phyloP scores from a whole-genome alignment of 2,329 filamentous ascomycete genomes.

The Fusarium nisikadoi region DNA sequence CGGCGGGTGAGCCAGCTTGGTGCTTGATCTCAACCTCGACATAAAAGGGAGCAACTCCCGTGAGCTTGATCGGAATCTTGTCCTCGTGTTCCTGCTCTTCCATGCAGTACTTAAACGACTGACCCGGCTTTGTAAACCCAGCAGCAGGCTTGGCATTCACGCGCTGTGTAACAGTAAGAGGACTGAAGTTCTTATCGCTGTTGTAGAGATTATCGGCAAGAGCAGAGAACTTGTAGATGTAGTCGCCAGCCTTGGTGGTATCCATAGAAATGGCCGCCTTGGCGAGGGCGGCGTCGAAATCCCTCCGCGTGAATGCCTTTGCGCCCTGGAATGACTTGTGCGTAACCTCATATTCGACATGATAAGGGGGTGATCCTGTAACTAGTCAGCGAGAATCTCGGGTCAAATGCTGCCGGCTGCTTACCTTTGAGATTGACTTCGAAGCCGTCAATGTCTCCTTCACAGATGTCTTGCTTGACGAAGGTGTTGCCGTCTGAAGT shows the following conservation, averaged over 20 bases:
- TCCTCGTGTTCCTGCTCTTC: conserved; percentile 85
- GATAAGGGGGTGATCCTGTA: conserved; percentile 80
- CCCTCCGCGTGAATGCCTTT: conserved; percentile 72
- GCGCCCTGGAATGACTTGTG: conserved; percentile 76
- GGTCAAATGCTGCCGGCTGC: conserved; percentile 34
- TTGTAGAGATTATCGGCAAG: conserved; percentile 89
- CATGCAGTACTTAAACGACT: conserved; percentile 95
- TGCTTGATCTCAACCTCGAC: conserved; percentile 95
- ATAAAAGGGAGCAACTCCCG: conserved; percentile 86
- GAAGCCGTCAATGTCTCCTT: conserved; percentile 91
- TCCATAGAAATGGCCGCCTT: conserved; percentile 86
- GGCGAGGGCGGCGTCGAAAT: conserved; percentile 80
- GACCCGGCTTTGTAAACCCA: conserved; percentile 84
- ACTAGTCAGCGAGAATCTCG: conserved; percentile 45
- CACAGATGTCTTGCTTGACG: conserved; percentile 85
- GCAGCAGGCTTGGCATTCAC: conserved; percentile 88
- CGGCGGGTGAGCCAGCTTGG: conserved; percentile 80
- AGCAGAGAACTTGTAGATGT: conserved; percentile 86
- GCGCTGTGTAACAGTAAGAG: conserved; percentile 79
- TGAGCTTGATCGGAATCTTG: conserved; percentile 85
- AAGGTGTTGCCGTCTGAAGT: conserved; percentile 63
- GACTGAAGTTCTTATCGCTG: conserved; percentile 72
- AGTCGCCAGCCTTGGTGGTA: conserved; percentile 81
- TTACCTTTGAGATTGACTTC: conserved; percentile 82
- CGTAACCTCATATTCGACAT: conserved; percentile 82